Base-by-base conservation (phyloP, 345 rosid species). In the Sisymbrium irio region DNA sequence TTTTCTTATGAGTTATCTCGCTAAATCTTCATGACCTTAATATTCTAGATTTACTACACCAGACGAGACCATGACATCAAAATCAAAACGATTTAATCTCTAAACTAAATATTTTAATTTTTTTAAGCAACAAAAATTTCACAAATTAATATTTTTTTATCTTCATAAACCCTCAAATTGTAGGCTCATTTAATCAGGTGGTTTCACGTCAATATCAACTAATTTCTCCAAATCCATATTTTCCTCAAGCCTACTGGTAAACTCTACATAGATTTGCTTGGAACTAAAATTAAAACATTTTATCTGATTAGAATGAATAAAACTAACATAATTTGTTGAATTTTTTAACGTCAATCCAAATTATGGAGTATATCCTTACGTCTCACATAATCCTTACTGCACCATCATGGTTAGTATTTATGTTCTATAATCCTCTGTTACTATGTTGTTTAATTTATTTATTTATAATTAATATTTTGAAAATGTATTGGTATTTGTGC, bases 381-480 rank as follows among this genome's bases (percentile, higher is more conserved):
- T 25, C 32, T 22, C 58, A 42, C 17, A 9, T 14, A 5, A 44
- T 56, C 0, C 8, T 25, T 45, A 25, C 7, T 6, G 1, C 9
- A 33, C 30, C 3, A 19, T 11, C 11, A 10, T 14, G 72, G 78
- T 66, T 46, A 46, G 78, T 27, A 27, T 4, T 40, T 65, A 55
- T 22, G 3, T 6, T 65, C 4, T 9, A 20, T 25, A 54, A 18
- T 35, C 1, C 9, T 44, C 7, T 55, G n/a, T 33, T 22, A 36
- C 13, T 33, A 30, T 9, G 22, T 19, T 12, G 11, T 54, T 18
- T 22, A 25, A 36, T 7, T 19, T 1, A 10, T 0, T 71, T 33
- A 45, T 10, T 39, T 50, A 1, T 1, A 22, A 1, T 22, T 50
- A 63, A 28, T 1, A 17, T 13, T 27, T 40, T 18, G 9, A 47